Base-by-base conservation (phyloP, 306 rosid genomes). In the Gastrolobium villosum region DNA sequence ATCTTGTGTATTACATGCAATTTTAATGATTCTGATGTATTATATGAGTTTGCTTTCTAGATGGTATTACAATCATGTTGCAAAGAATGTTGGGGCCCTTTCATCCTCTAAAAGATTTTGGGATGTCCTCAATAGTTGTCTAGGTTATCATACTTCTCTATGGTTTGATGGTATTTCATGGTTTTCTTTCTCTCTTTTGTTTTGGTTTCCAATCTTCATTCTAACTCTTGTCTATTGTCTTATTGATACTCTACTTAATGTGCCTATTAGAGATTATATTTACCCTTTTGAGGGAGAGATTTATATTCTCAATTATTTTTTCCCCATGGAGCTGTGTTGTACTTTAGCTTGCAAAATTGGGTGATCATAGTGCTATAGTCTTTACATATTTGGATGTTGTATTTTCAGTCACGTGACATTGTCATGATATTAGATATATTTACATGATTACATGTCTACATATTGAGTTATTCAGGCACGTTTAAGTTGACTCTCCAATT, bases 401-500 rank as follows among this genome's bases (percentile, higher is more conserved):
- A 10, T 77, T 75, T 57, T 44, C 2, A n/a, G 5, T 81, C 48
- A 63, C 63, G 60, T 75, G 11, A 74, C 52, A 39, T 54, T 54
- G 65, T 72, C 30, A 36, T 81, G 20, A 32, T 65, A 61, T 61
- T 40, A 63, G 50, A 45, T 72, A 64, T 77, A 45, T 72, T 81
- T 54, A 75, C 54, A 54, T 72, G 77, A 57, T 55, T 50, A 20
- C 64, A 46, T 74, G 30, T 61, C 60, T 74, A 46, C 37, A 20
- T 63, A 50, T 50, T 72, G 84, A 75, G 85, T 70, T 84, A 68
- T 74, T 49, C 89, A 93, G 97, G 97, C 54, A 93, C 97, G 83
- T 93, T 93, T 79, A 93, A 93, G 87, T 83, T 93, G 87, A 93
- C 91, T 5, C 96, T 93, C 71, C 97, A 93, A 79, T 93, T 93